These are phyloP conservation scores for Fusarium albosuccineum DNA, from an alignment of 2,329 filamentous ascomycete genomes.

Conservation along the genomic window DNA sequence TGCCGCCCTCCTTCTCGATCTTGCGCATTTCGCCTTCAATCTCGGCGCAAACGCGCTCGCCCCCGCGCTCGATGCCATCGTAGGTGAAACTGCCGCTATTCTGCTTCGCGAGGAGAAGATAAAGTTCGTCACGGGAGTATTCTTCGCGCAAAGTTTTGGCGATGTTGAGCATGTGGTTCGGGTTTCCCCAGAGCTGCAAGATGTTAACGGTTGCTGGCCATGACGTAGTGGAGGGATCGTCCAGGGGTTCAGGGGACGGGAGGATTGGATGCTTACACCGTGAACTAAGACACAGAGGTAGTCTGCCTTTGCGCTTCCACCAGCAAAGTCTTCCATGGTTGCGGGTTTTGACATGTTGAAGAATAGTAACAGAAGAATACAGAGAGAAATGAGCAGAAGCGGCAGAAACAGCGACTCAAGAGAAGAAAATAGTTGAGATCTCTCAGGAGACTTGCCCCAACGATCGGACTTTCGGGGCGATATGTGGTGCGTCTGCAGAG, in stretches of 20 bases:
- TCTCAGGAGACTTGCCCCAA: conserved; percentile 42
- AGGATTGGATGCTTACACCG: conserved; percentile 66
- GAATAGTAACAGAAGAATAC: conserved; percentile 1
- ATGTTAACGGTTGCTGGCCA: conserved; percentile 39
- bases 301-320: conserved; percentile 67
- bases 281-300: conserved; percentile 85
- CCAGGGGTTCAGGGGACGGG: conserved; percentile 26
- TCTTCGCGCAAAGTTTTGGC: conserved; percentile 73
- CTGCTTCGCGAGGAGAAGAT: conserved; percentile 78
- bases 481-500: conserved; percentile 13
- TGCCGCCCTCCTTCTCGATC: conserved; percentile 72
- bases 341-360: conserved; percentile 38
- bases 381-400: background rate
- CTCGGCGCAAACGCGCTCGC: conserved; percentile 75
- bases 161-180: conserved; percentile 77
- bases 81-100: conserved; percentile 81
- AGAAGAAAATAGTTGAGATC: conserved; percentile 32
- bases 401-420: conserved; percentile 6
- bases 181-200: conserved; percentile 80
- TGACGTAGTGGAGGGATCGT: conserved; percentile 28
- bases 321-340: conserved; percentile 54
- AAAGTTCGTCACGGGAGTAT: conserved; percentile 72
- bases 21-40: conserved; percentile 73
- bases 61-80: conserved; percentile 76
- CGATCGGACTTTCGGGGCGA: conserved; percentile 37